Evolutionary conservation across 352 stramenopile species (phyloP), one percentile per base, ranked within the genome.

Genomic region (Globisporangium nunn): DNA sequence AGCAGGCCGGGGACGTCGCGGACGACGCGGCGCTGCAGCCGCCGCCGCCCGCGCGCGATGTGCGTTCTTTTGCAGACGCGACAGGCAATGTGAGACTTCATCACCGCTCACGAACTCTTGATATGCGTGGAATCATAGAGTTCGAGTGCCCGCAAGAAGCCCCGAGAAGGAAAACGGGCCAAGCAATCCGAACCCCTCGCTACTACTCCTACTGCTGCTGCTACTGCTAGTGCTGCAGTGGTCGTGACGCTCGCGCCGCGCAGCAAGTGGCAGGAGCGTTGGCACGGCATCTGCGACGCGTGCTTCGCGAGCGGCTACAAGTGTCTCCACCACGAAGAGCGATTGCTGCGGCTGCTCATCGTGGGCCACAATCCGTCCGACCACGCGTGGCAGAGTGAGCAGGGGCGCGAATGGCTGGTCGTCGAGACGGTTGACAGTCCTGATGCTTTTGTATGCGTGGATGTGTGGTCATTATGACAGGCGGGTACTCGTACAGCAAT

Each of bases 321-420:
- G 52, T 96, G 88, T 61, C 53, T 44, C 39, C 86, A 96, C 64
- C 72, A 73, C 52, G 57, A 48, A 6, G 88, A 95, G 52, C 60
- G 56, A 5, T 74, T 79, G 23, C 70, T 96, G 39, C 75, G 81
- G 7, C 62, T 96, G 39, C 70, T 96, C 43, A 81, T 96, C 56
- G 79, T 95, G 1, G 88, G 88, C 0, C 86, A 96, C 68, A 96
- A 96, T 52, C 88, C 88, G 8, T 95, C 85, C 0, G 82, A 95
- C 39, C 84, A 96, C 73, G 88, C 88, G n/a, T 96, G 88, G 87
- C 68, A 77, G 44, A 88, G 75, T 75, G 61, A 58, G 61, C 23
- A 50, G 11, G 17, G 6, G n/a, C 43, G 71, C 63, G 71, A 50
- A 75, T 76, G 12, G 88, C 73, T 56, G 86, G 72, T 23, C 2